These are phyloP conservation scores for Erucastrum elatum DNA, from an alignment of 345 rosid species.

Conservation along the genomic window DNA sequence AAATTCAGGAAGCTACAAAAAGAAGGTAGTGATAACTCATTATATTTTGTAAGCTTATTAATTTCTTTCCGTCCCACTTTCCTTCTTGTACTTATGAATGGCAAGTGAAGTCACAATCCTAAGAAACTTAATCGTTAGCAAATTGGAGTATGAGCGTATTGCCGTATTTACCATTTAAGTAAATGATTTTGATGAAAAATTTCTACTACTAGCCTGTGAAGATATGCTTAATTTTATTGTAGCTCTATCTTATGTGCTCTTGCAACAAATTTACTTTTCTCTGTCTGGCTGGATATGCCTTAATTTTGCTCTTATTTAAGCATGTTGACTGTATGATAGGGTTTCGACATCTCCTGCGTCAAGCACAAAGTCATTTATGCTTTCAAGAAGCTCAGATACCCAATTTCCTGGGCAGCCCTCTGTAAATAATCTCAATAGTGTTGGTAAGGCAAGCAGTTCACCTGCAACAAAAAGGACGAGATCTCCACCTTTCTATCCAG, in stretches of 20 bases:
- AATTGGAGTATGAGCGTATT: background rate
- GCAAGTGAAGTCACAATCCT: slow-evolving; percentile 8
- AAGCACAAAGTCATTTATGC: slow-evolving; percentile 27
- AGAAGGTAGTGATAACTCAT: slow-evolving; percentile 47
- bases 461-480: slow-evolving; percentile 65
- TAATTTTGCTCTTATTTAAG: slow-evolving; percentile 10
- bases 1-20: slow-evolving; percentile 48
- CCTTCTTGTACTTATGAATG: slow-evolving; percentile 10
- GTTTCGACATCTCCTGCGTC: slow-evolving; percentile 34
- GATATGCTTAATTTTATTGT: slow-evolving; percentile 24
- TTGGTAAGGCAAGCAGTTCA: slow-evolving; percentile 28
- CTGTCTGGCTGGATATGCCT: slow-evolving; percentile 23
- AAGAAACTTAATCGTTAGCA: slow-evolving; percentile 13
- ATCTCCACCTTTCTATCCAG: slow-evolving; percentile 55
- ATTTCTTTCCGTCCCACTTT: background rate
- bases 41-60: slow-evolving; percentile 12
- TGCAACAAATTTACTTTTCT: slow-evolving; percentile 16
- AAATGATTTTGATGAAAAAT: background rate
- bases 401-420: slow-evolving; percentile 44
- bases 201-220: slow-evolving; percentile 20
- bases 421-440: slow-evolving; percentile 38
- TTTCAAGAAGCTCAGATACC: slow-evolving; percentile 49
- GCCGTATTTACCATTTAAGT: background rate
- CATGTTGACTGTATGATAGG: slow-evolving; percentile 36
- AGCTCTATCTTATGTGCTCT: slow-evolving; percentile 5